Base-by-base conservation (phyloP, 2,329 filamentous ascomycete genomes). In the Hypoxylon sp. region DNA sequence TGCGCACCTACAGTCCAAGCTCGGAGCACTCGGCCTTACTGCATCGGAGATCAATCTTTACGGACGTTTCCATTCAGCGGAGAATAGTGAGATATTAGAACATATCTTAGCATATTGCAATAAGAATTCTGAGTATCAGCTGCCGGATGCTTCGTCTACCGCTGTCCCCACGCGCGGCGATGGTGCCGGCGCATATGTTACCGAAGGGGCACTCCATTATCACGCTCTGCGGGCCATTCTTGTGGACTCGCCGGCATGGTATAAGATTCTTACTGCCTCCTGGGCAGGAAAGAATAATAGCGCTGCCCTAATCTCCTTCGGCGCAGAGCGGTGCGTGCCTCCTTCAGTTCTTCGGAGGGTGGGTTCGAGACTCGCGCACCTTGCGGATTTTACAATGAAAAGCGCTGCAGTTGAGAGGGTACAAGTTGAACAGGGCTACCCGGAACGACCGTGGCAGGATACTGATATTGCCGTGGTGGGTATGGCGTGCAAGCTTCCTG, bases 381-480 rank as follows among this genome's bases (percentile, higher is more conserved):
- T 59, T 41, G 48, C 48, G 7, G 56, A 59, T 26, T 43, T 13
- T 6, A 26, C 28, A 30, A 20, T 37, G 47, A 30, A 50, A n/a
- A 30, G 17, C 30, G 8, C 28, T 20, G 17, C 20, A 4, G 39
- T 43, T 6, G 39, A 48, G 43, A 39, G 2, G 28, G 43, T 39
- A 19, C 53, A 56, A 17, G 26, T 17, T 7, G 13, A 48, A 39
- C 41, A 56, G n/a, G 22, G 24, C 3, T 51, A 57, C 13, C 11
- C 55, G 34, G 55, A 51, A 13, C 46, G 55, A 13, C 34, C 46
- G 24, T 57, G 55, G 55, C 8, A 24, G 11, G 60, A 62, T 11
- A 50, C 62, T n/a, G 64, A 76, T 39, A 77, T 80, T 49, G 79
- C 78, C n/a, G 72, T 80, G 24, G 68, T 80, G 32, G 78, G 79